Base-by-base conservation (phyloP, 1,284 basidiomycete genomes). In the Moesziomyces parantarcticus region DNA sequence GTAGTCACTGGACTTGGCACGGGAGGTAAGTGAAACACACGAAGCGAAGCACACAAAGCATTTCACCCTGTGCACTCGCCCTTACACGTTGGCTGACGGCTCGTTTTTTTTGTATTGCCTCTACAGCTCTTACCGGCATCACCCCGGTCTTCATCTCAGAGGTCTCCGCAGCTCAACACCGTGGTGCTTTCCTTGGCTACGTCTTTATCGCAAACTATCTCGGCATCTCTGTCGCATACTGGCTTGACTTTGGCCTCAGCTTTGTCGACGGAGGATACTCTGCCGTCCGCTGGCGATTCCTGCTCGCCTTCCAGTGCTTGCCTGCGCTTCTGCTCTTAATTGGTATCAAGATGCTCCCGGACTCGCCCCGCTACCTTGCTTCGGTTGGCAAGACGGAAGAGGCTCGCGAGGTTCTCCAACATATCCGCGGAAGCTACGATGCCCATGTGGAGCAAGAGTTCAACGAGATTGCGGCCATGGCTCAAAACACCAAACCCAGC, bases 231-330 rank as follows among this genome's bases (percentile, higher is more conserved):
- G 36, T 39, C 36, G 36, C 36, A 18, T 39, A 39, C 36, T 39
- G 36, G 36, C 36, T 39, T 16, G 36, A 39, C 36, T 39, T 39
- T 39, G 36, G 36, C 36, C 36, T 39, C 16, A 39, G 36, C 36
- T 39, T 39, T 39, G 36, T 39, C 36, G 36, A 39, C 36, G 36
- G 36, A 39, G 36, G 36, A 39, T 39, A 39, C 36, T 39, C 36
- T 18, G 36, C 36, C 16, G 3, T 39, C 36, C 36, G 36, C 36
- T 39, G 36, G 36, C 36, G 36, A 39, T 39, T 39, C 36, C 36
- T 39, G 36, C 36, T 39, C 36, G 36, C 36, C 14, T 39, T 39
- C 36, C 36, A 39, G 36, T 39, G 36, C 36, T 39, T 39, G 6
- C 36, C 36, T 39, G 36, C 36, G 36, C 36, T 39, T 39, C 16